Base-by-base conservation (phyloP, 495 filamentous ascomycete species). In the Rhypophila decipiens region DNA sequence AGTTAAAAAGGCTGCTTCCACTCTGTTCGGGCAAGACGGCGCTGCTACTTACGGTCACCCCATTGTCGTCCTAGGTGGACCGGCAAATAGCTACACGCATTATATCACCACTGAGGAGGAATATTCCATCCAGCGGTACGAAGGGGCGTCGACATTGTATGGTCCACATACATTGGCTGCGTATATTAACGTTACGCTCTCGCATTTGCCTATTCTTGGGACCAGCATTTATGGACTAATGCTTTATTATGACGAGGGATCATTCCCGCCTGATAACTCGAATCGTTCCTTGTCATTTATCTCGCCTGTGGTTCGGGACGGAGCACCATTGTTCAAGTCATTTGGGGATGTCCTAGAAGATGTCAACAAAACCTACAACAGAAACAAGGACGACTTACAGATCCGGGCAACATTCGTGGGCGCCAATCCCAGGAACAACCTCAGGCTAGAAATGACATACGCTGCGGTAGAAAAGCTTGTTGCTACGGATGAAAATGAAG, bases 41-140 rank as follows among this genome's bases (percentile, higher is more conserved):
- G 4, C 0, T 5, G 31, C 23, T 1, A 4, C 31, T 18, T 20
- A 10, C 15, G 24, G 19, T 18, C 11, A 76, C 1, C 88, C 89
- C 2, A 66, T 88, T 15, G 86, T 94, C 9, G 87, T 96, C 19
- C 71, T 98, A 12, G 93, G 93, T n/a, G 89, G 87, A 1, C 93
- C 91, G 4, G 87, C 90, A 8, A 98, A 98, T 66, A 89, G 78
- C 56, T 98, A 98, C 63, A 89, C 93, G 12, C 93, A 98, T 62
- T 98, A 98, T 64, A 94, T 95, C 65, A 69, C 88, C 9, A 98
- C 93, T 0, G 81, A 88, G 56, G 88, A 96, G 61, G 93, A 98
- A 59, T 98, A 96, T 61, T 64, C 51, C 13, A 78, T 90, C 44
- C 93, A 98, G 65, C 82, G 93, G 40, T 96, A 96, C 66, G 93